A percentile compares a stretch with the other conserved stretches of the same genome.
Conservation (phyloP, 2,329 filamentous ascomycete genomes). For the Fusarium nisikadoi region DNA sequence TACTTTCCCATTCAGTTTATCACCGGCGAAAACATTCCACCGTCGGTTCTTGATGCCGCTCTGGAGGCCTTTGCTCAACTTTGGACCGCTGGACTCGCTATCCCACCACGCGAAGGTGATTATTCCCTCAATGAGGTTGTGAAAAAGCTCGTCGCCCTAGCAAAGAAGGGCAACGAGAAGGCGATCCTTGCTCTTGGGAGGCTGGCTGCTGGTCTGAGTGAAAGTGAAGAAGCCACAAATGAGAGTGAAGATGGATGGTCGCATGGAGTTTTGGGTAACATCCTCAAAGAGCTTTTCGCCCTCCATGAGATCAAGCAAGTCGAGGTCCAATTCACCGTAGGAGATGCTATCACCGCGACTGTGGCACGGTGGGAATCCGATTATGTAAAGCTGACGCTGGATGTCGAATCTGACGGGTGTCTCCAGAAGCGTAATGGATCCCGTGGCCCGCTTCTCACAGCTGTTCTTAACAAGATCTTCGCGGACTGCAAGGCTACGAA, state of each 20-base stretch:
- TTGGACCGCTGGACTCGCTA: constrained; percentile 57
- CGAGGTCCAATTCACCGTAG: constrained; percentile 90
- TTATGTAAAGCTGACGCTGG: constrained; percentile 77
- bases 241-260: constrained; percentile 47
- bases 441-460: constrained; percentile 56
- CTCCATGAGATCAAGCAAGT: constrained; percentile 86
- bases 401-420: constrained; percentile 69
- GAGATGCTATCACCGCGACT: constrained; percentile 84
- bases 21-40: constrained; percentile 42
- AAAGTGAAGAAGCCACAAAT: constrained; percentile 39
- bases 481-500: constrained; percentile 84
- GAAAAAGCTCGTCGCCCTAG: constrained; percentile 71
- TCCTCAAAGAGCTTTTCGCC: constrained; percentile 76
- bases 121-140: constrained; percentile 59
- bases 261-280: constrained; percentile 57
- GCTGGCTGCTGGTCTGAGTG: constrained; percentile 72
- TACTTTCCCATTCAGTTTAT: constrained; percentile 49
- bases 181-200: constrained; percentile 85
- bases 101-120: constrained; percentile 47
- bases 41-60: constrained; percentile 56
- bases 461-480: constrained; percentile 77
- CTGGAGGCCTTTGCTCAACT: constrained; percentile 60
- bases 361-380: constrained; percentile 86
- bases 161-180: constrained; percentile 83
- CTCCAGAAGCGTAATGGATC: constrained; percentile 52